Percentiles rank a stretch among this genome's conserved stretches.
phyloP scores from a whole-genome alignment of 2,329 filamentous ascomycete species.

The Phaeosphaeria sp. region DNA sequence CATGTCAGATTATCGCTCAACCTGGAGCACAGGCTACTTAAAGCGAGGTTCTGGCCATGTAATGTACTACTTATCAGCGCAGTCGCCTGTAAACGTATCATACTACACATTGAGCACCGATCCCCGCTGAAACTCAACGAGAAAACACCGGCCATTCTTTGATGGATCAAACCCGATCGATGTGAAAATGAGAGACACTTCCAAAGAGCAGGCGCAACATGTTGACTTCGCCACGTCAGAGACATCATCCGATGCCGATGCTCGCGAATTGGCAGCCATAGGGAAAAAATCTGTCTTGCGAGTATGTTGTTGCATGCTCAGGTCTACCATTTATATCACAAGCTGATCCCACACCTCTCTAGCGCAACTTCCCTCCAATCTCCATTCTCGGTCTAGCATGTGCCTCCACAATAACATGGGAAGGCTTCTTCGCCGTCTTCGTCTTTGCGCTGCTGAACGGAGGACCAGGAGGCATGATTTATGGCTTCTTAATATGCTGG shows the following conservation, averaged over 20 bases:
- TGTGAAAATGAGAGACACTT: background rate
- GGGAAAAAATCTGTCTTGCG: constrained; percentile 16
- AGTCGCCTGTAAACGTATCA: background rate
- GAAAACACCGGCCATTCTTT: background rate
- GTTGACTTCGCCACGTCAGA: background rate
- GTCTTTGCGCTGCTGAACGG: constrained; percentile 25
- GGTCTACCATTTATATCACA: background rate
- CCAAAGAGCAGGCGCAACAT: background rate
- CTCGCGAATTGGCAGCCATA: constrained; percentile 10
- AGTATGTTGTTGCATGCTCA: background rate
- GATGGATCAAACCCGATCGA: background rate
- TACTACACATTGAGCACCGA: background rate
- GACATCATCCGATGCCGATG: constrained; percentile 10
- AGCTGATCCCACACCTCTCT: background rate
- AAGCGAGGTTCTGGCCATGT: background rate
- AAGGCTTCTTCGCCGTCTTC: constrained; percentile 20
- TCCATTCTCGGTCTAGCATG: constrained; percentile 22
- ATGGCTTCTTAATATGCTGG: constrained; percentile 25
- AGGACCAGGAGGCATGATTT: constrained; percentile 17
- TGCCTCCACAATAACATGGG: constrained; percentile 25
- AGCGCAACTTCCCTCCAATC: constrained; percentile 21
- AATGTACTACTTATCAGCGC: background rate
- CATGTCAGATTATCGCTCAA: background rate
- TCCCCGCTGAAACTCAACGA: background rate
- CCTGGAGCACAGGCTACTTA: background rate